Evolutionary conservation across 2,329 filamentous ascomycete species (phyloP).

Genomic region (Fusarium verticillioides): DNA sequence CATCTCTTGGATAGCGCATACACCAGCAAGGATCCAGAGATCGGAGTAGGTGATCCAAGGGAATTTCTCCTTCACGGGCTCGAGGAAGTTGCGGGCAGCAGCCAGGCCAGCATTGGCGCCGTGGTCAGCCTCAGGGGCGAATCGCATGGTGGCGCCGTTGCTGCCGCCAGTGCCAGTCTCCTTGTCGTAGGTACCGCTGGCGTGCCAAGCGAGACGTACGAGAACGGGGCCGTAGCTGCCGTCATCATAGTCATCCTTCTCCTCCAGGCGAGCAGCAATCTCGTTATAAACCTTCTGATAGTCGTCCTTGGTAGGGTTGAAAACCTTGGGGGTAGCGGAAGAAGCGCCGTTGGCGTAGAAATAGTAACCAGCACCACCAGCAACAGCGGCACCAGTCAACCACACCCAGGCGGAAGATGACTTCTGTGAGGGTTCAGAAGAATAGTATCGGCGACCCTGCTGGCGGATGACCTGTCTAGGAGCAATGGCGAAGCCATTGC

Average conservation of each 20-base stretch:
- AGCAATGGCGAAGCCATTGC: conserved; percentile 68
- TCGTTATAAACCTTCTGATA: conserved; percentile 96
- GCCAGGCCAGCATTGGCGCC: conserved; percentile 93
- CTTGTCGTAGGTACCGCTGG: conserved; percentile 91
- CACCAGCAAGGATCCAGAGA: conserved; percentile 91
- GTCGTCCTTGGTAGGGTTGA: conserved; percentile 83
- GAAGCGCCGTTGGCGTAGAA: conserved; percentile 69
- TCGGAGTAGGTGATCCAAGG: conserved; percentile 98
- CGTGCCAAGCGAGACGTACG: conserved; percentile 92
- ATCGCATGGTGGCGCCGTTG: conserved; percentile 98
- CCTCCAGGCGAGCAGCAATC: conserved; percentile 81
- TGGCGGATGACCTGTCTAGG: conserved; percentile 77
- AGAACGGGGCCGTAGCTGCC: conserved; percentile 95
- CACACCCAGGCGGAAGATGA: conserved; percentile 64
- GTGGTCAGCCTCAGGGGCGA: conserved; percentile 87
- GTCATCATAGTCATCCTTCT: conserved; percentile 96
- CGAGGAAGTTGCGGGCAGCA: conserved; percentile 88
- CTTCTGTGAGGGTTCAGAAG: conserved; percentile 71
- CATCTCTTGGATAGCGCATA: conserved; percentile 93
- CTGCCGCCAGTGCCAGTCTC: conserved; percentile 89
- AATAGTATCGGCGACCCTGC: conserved; percentile 81
- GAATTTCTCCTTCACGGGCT: conserved; percentile 88
- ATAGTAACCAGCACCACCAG: conserved; percentile 73
- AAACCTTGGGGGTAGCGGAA: conserved; percentile 64
- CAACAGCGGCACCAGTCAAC: conserved; percentile 67